Evolutionary conservation across 2,329 filamentous ascomycete species (phyloP), one percentile per base, ranked within the genome.

Genomic region (Penicillium hesseltinei): DNA sequence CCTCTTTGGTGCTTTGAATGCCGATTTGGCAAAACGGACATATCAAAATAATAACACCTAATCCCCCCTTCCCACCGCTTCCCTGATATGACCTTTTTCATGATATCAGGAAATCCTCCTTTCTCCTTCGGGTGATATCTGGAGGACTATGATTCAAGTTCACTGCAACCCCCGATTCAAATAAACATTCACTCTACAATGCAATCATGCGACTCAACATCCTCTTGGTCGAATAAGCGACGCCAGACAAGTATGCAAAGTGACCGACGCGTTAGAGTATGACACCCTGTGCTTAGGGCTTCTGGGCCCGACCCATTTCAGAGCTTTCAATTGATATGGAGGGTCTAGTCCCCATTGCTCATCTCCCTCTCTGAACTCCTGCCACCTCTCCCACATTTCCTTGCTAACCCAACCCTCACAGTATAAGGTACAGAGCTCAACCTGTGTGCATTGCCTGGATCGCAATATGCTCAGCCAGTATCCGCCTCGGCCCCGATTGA

Each of bases 381-480:
- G 21, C 8, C 3, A 11, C 29, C n/a, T 29, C 25, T 47, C 35
- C 33, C 42, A 11, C 8, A 42, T 36, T 5, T 27, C 15, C 6
- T 10, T 15, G 8, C 52, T 50, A 33, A 51, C 27, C 2, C 25
- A 25, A n/a, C 6, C 15, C 38, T 43, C 19, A 13, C 19, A 38
- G 40, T 47, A 58, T 52, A 63, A 50, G 33, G 46, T 45, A n/a
- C 40, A 45, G 27, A 29, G 35, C 29, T 29, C 42, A 27, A 9
- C 42, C 9, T 62, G 51, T 35, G 15, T 57, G 15, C 55, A 57
- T 48, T 65, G 54, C 43, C 8, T 54, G 5, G 56, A 62, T 33
- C 56, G 43, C 58, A 66, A 45, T 9, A 63, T 60, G 57, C 38
- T 55, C 50, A 56, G 47, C 38, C 56, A 52, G 15, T 55, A 58